These are phyloP conservation scores for Cucurbita maxima DNA, from an alignment of 306 rosid species.

Conservation along the genomic window DNA sequence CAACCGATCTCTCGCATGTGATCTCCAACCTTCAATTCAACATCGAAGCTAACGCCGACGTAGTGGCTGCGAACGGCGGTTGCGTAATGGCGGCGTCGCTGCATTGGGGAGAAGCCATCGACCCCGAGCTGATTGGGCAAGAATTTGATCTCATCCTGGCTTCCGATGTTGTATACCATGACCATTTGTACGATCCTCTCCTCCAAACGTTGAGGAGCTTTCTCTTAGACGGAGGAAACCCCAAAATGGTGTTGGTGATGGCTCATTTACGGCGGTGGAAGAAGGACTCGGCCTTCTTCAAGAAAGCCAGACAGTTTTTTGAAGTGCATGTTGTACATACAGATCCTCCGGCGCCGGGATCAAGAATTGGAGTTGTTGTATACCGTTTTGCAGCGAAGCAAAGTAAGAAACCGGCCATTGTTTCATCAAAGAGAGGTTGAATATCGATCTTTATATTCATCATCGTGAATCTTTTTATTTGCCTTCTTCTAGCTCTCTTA, in stretches of 20 bases:
- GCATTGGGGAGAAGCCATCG: conserved; percentile 63
- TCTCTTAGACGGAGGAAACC: conserved; percentile 13
- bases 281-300: conserved; percentile 67
- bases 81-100: conserved; percentile 34
- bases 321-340: conserved; percentile 37
- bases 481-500: not conserved
- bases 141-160: conserved; percentile 58
- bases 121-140: conserved; percentile 36
- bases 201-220: conserved; percentile 47
- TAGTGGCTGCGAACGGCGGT: conserved; percentile 39
- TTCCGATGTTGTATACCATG: conserved; percentile 88
- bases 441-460: not conserved
- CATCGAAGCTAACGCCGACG: conserved; percentile 37
- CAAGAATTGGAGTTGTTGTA: conserved; percentile 54
- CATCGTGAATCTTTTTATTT: not conserved
- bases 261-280: conserved; percentile 87
- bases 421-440: not conserved
- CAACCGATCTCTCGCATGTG: conserved; percentile 81
- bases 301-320: conserved; percentile 62
- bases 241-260: conserved; percentile 49
- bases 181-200: conserved; percentile 62
- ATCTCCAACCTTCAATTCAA: conserved; percentile 58
- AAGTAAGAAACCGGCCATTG: not conserved
- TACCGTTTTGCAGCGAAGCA: conserved; percentile 42
- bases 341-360: conserved; percentile 38